Evolutionary conservation across 192 early-diverging fungal species (phyloP).

Genomic region (Mortierella antarctica): DNA sequence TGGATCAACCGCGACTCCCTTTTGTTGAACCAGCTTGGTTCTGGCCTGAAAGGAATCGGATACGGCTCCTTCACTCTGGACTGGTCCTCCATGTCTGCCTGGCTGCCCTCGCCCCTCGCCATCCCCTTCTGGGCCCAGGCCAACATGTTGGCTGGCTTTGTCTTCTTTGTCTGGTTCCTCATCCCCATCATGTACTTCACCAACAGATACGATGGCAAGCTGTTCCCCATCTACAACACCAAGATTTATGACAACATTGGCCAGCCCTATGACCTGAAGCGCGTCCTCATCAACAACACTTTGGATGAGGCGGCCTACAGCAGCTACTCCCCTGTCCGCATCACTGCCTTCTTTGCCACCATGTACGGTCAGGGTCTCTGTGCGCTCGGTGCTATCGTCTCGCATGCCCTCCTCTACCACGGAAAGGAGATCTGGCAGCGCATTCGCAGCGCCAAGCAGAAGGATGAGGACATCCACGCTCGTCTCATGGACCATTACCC

Average conservation of each 20-base stretch:
- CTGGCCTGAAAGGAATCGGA: conserved; percentile 72
- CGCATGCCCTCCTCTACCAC: conserved; percentile 71
- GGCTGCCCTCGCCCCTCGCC: conserved; percentile 69
- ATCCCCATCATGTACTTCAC: conserved; percentile 79
- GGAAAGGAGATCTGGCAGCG: conserved; percentile 72
- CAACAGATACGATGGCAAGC: conserved; percentile 62
- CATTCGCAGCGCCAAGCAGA: conserved; percentile 65
- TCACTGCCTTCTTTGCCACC: conserved; percentile 75
- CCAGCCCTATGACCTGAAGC: conserved; percentile 62
- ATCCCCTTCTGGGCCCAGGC: conserved; percentile 79
- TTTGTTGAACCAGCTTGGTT: conserved; percentile 62
- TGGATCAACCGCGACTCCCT: conserved; percentile 65
- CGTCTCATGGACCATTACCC: conserved; percentile 79
- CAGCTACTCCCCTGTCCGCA: conserved; percentile 69
- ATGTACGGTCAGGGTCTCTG: conserved; percentile 78
- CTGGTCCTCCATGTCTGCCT: conserved; percentile 70
- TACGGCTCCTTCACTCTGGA: conserved; percentile 78
- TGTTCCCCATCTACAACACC: conserved; percentile 77
- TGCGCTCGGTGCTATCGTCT: conserved; percentile 72
- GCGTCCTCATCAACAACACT: conserved; percentile 66
- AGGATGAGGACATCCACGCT: conserved; percentile 78
- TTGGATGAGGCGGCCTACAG: conserved; percentile 68
- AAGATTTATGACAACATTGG: conserved; percentile 67
- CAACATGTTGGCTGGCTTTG: conserved; percentile 77
- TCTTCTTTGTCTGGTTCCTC: conserved; percentile 81